Evolutionary conservation across 2,329 filamentous ascomycete genomes (phyloP).

Genomic region (Alternaria sp.): DNA sequence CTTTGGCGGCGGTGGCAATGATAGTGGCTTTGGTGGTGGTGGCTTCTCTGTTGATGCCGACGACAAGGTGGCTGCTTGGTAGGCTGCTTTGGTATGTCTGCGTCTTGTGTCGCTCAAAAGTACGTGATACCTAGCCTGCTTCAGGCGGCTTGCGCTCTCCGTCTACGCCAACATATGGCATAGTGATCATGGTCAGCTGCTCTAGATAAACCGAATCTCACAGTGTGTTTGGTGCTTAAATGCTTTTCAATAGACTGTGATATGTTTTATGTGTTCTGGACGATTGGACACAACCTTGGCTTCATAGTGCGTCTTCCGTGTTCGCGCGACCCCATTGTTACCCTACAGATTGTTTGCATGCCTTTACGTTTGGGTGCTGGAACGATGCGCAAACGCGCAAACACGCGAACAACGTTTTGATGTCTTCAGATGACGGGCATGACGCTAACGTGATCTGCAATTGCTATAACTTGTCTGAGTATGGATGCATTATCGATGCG

Average conservation of each 20-base stretch:
- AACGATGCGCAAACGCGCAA: background rate
- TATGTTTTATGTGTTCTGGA: background rate
- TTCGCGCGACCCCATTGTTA: background rate
- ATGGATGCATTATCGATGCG: background rate
- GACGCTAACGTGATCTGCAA: background rate
- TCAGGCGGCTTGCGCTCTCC: background rate
- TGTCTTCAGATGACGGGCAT: background rate
- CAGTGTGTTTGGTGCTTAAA: background rate
- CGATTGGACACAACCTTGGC: background rate
- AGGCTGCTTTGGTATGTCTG: slow-evolving; percentile 11
- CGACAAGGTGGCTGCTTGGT: slow-evolving; percentile 42
- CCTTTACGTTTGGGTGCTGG: background rate
- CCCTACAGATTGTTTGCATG: background rate
- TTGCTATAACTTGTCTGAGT: background rate
- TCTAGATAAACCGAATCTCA: slow-evolving; percentile 8
- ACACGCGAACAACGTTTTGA: background rate
- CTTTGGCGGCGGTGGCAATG: slow-evolving; percentile 15
- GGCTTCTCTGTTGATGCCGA: slow-evolving; percentile 28
- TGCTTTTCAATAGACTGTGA: background rate
- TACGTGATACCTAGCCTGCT: background rate
- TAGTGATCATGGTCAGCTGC: slow-evolving; percentile 16
- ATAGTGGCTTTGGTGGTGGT: slow-evolving; percentile 15
- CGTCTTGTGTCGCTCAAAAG: background rate
- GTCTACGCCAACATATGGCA: slow-evolving; percentile 7
- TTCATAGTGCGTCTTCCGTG: background rate